Evolutionary conservation across 1,284 basidiomycete species (phyloP).

Genomic region (Cryptococcus hybrid): DNA sequence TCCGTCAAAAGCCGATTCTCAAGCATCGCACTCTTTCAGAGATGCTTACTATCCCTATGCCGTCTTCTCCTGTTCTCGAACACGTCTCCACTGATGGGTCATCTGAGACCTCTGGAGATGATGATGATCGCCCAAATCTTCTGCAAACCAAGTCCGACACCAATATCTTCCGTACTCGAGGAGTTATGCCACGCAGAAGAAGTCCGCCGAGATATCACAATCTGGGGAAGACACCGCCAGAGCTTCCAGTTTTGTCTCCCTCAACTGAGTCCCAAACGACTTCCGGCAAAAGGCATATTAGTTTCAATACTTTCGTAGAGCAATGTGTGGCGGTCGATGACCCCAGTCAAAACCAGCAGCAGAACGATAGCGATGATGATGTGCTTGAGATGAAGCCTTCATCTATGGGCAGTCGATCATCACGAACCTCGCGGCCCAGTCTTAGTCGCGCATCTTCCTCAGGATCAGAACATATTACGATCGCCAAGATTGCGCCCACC

Average conservation of each 20-base stretch:
- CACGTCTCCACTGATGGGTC: constrained; percentile 36
- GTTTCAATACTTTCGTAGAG: constrained; percentile 97
- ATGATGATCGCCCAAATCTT: constrained; percentile 56
- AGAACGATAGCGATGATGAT: constrained; percentile 55
- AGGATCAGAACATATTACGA: constrained; percentile 67
- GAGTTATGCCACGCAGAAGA: constrained; percentile 12
- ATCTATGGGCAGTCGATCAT: constrained; percentile 33
- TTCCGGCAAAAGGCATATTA: constrained; percentile 72
- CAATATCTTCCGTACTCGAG: constrained; percentile 56
- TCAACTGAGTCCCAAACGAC: background rate
- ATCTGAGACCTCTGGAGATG: constrained; percentile 44
- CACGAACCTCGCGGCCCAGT: constrained; percentile 29
- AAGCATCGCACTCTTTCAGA: constrained; percentile 94
- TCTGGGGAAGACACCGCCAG: constrained; percentile 8
- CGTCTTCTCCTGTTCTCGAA: constrained; percentile 59
- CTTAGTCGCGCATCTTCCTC: constrained; percentile 36
- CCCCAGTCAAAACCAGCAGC: constrained; percentile 36
- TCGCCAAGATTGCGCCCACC: constrained; percentile 87
- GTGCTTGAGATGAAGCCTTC: constrained; percentile 63
- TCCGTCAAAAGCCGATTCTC: constrained; percentile 79
- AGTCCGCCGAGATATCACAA: constrained; percentile 19
- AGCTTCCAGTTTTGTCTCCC: constrained; percentile 1
- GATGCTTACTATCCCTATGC: constrained; percentile 62
- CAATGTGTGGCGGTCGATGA: constrained; percentile 89
- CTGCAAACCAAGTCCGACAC: constrained; percentile 81